Evolutionary conservation across 2,329 filamentous ascomycete genomes (phyloP), one percentile per base, ranked within the genome.

Genomic region (Colletotrichum chrysophilum): DNA sequence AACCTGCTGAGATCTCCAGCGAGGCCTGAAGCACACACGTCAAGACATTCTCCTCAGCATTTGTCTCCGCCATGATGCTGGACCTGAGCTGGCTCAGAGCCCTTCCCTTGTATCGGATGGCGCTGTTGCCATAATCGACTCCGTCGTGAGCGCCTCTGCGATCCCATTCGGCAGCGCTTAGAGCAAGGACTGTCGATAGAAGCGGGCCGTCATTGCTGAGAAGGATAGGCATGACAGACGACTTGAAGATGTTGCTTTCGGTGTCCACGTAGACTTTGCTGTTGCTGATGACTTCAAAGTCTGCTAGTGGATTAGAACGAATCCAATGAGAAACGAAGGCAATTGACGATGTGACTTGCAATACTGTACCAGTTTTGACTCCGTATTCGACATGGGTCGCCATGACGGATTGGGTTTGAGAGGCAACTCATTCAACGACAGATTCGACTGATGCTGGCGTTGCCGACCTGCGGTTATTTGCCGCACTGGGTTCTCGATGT

Each of bases 1-100:
- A 68, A 5, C 70, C 70, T 24, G 58, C 70, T 5, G 70, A 32
- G n/a, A 72, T 72, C 32, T 67, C 70, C 10, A 72, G 7, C 1
- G 70, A 72, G 2, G 70, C 70, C 64, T 67, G 70, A 12, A 72
- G 70, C n/a, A 72, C 70, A 36, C 64, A 72, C 5, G 70, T 67
- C 36, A 72, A 26, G 8, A 72, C 32, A 13, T 61, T 67, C 2
- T 67, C 70, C 21, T 72, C 64, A 1, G 70, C 64, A 18, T 61
- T 24, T 0, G 18, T 5, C n/a, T 55, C 52, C 24, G n/a, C 52
- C 7, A 48, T n/a, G n/a, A 67, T 28, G 9, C 43, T 61, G 28
- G 61, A 60, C 26, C 48, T 64, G n/a, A 72, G 64, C 52, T 72
- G 70, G 4, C 16, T 56, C 34, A 72, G 28, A 9, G 70, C 70